Percentiles rank a stretch among this genome's conserved stretches.
Evolutionary conservation across 2,329 filamentous ascomycete species (phyloP).

Genomic region (Phialocephala sp.): DNA sequence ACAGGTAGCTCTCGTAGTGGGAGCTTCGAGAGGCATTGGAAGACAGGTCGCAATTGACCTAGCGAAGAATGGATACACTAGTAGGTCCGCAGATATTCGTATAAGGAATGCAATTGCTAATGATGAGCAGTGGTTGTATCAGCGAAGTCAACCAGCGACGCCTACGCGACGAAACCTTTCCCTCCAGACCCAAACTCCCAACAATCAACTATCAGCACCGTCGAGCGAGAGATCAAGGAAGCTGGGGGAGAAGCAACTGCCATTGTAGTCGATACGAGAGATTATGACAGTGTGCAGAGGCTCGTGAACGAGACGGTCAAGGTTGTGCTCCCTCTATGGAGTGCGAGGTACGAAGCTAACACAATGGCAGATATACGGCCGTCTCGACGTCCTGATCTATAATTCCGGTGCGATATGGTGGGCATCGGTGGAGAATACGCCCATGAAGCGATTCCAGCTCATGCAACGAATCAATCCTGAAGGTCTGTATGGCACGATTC

Average conservation of each 20-base stretch:
- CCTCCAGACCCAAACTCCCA: slow-evolving; percentile 79
- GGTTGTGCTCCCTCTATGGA: slow-evolving; percentile 35
- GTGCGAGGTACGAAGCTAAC: background rate
- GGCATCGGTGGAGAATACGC: slow-evolving; percentile 74
- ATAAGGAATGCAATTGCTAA: slow-evolving; percentile 1
- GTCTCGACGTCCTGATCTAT: slow-evolving; percentile 62
- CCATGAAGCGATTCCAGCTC: slow-evolving; percentile 75
- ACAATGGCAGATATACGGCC: slow-evolving; percentile 25
- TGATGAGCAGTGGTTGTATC: slow-evolving; percentile 61
- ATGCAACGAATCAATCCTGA: slow-evolving; percentile 79
- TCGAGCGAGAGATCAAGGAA: slow-evolving; percentile 73
- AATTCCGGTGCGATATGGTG: slow-evolving; percentile 89
- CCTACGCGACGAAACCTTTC: slow-evolving; percentile 60
- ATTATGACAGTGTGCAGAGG: slow-evolving; percentile 62
- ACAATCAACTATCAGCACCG: slow-evolving; percentile 79
- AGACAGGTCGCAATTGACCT: slow-evolving; percentile 77
- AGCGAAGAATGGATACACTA: slow-evolving; percentile 71
- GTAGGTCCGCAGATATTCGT: slow-evolving; percentile 48
- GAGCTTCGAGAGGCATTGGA: slow-evolving; percentile 81
- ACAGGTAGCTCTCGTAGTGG: slow-evolving; percentile 73
- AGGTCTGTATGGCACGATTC: slow-evolving; percentile 75
- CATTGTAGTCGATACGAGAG: slow-evolving; percentile 72
- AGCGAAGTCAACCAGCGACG: slow-evolving; percentile 75
- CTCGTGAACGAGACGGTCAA: slow-evolving; percentile 64
- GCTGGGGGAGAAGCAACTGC: slow-evolving; percentile 68